A percentile compares a stretch with the other conserved stretches of the same genome.
Conservation (phyloP, 2,329 filamentous ascomycete species). For the Aspergillus sp. region DNA sequence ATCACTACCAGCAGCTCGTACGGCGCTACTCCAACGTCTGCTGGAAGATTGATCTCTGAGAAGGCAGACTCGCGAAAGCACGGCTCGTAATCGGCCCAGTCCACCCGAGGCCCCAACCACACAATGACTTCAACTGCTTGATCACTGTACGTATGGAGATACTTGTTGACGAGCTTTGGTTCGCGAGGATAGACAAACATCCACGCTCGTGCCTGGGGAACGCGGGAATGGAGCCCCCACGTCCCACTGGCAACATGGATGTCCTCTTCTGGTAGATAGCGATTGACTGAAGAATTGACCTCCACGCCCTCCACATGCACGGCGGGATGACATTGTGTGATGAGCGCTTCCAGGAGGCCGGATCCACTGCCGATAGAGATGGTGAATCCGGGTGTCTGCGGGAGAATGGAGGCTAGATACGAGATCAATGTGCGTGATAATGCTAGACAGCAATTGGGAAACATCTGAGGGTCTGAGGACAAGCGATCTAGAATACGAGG, state of each 20-base stretch:
- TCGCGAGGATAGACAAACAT: constrained; percentile 56
- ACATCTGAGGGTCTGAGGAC: constrained; percentile 16
- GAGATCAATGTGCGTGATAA: constrained; percentile 25
- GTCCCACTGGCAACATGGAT: constrained; percentile 47
- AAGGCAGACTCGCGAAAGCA: constrained; percentile 24
- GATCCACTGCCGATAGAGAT: constrained; percentile 53
- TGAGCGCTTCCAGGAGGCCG: constrained; percentile 50
- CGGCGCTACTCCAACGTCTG: constrained; percentile 22
- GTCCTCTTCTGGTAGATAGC: constrained; percentile 42
- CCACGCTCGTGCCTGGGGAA: constrained; percentile 44
- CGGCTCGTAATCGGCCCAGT: constrained; percentile 32
- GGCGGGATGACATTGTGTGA: constrained; percentile 26
- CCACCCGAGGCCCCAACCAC: constrained; percentile 30
- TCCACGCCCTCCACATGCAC: constrained; percentile 48
- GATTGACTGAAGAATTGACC: constrained; percentile 46
- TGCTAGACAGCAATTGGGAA: constrained; percentile 28
- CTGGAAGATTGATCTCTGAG: constrained; percentile 16
- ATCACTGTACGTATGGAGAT: constrained; percentile 34
- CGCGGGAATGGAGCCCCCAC: constrained; percentile 43
- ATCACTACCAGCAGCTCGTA: constrained; percentile 24
- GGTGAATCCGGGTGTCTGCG: constrained; percentile 25
- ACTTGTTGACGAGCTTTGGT: constrained; percentile 45
- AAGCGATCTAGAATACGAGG: constrained; percentile 16
- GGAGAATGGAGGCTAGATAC: constrained; percentile 21
- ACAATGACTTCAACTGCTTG: constrained; percentile 21